Percentiles rank a stretch among this genome's conserved stretches.
Conservation (phyloP, 2,329 filamentous ascomycete genomes). For the Cladosporium sp. region DNA sequence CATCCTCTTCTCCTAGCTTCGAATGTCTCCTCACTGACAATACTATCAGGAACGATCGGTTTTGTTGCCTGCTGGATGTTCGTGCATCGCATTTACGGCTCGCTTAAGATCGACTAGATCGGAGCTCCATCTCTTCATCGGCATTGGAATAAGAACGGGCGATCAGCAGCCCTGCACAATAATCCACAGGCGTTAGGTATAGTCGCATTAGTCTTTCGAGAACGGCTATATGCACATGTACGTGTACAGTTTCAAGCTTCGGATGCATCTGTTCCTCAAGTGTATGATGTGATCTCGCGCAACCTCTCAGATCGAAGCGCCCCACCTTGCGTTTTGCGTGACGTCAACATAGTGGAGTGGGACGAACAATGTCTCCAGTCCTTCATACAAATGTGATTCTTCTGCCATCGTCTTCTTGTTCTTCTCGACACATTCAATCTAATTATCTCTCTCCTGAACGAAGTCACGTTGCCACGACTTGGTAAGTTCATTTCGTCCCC, state of each 20-base stretch:
- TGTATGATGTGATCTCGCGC: too few species aligned
- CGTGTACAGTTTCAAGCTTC: background rate
- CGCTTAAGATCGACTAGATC: slow-evolving; percentile 83
- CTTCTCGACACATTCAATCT: too few species aligned
- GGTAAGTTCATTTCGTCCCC: too few species aligned
- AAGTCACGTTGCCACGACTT: too few species aligned
- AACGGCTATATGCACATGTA: background rate
- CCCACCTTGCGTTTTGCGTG: too few species aligned
- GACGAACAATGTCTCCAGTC: too few species aligned
- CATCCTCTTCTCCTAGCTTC: background rate
- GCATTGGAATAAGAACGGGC: background rate
- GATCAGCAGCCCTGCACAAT: background rate
- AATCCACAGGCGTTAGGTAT: background rate
- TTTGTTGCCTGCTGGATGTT: slow-evolving; percentile 96
- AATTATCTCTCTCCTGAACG: too few species aligned
- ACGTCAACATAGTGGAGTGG: too few species aligned
- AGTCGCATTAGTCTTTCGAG: background rate
- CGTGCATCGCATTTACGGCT: slow-evolving; percentile 86
- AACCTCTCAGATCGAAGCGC: too few species aligned
- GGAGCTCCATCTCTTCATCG: background rate
- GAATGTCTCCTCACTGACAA: slow-evolving; percentile 16
- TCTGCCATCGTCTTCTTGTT: too few species aligned
- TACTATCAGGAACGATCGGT: slow-evolving; percentile 74
- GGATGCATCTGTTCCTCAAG: background rate
- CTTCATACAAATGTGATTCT: too few species aligned